Conservation (phyloP, 2,329 filamentous ascomycete species). For the Fusarium goolgardi region DNA sequence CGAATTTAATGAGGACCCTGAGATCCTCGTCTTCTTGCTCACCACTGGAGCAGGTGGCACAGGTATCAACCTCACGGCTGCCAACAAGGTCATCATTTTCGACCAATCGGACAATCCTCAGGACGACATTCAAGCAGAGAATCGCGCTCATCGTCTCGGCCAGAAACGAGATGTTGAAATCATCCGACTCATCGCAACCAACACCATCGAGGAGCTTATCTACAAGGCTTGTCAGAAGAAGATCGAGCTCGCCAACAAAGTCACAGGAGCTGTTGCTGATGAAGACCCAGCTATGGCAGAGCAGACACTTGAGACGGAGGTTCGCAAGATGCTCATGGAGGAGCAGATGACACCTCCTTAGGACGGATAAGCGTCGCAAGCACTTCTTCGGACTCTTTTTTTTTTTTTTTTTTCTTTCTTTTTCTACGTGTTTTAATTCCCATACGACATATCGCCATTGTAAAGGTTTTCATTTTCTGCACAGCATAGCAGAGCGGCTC, state of each 20-base stretch:
- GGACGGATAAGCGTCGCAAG: constrained; percentile 28
- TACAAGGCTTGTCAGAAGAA: constrained; percentile 93
- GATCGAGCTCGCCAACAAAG: constrained; percentile 80
- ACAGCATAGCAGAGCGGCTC: constrained; percentile 27
- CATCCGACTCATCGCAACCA: constrained; percentile 80
- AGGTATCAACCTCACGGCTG: constrained; percentile 93
- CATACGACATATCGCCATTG: constrained; percentile 11
- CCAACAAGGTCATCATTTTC: constrained; percentile 98
- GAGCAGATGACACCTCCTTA: constrained; percentile 56
- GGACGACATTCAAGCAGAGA: constrained; percentile 98
- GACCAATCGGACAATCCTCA: constrained; percentile 98
- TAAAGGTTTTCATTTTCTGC: constrained; percentile 24
- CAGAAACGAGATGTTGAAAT: constrained; percentile 93
- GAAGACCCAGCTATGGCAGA: constrained; percentile 46
- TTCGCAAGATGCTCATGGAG: constrained; percentile 58
- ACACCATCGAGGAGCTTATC: constrained; percentile 93
- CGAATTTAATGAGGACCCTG: constrained; percentile 78
- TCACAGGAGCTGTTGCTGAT: constrained; percentile 57
- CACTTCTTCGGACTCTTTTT: neutral
- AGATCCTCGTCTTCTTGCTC: constrained; percentile 90
- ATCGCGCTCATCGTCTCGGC: constrained; percentile 93
- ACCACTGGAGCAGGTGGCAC: constrained; percentile 96
- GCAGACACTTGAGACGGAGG: constrained; percentile 57
- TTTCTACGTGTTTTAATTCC: constrained; percentile 4
- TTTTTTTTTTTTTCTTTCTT: neutral